These are phyloP conservation scores for Macrocystidia cucumis DNA, from an alignment of 1,284 basidiomycete species.

Conservation along the genomic window DNA sequence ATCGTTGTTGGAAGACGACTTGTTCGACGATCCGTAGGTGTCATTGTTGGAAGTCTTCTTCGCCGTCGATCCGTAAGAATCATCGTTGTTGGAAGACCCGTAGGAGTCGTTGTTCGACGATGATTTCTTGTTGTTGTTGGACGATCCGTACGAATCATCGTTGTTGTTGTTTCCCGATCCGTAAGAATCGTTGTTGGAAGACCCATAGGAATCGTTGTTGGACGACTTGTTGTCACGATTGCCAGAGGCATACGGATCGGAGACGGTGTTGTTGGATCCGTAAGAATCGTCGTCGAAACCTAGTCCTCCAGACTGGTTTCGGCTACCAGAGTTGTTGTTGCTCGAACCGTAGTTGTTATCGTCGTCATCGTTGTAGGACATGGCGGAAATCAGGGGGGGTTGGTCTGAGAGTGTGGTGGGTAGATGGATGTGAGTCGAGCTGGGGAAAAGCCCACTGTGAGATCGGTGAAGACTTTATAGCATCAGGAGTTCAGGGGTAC, in stretches of 20 bases:
- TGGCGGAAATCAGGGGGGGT: slow-evolving; percentile 3
- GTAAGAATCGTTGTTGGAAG: slow-evolving; percentile 13
- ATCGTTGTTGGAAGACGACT: slow-evolving; percentile 10
- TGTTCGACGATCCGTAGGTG: too few species aligned
- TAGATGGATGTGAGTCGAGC: too few species aligned
- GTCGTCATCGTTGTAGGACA: slow-evolving; percentile 12
- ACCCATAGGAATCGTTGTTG: slow-evolving; percentile 13
- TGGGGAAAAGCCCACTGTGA: too few species aligned
- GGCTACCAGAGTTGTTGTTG: slow-evolving; percentile 6
- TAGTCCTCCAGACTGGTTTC: too few species aligned
- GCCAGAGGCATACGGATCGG: slow-evolving; percentile 12
- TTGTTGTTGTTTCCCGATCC: slow-evolving; percentile 15
- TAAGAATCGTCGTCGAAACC: slow-evolving; percentile 12
- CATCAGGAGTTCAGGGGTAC: too few species aligned
- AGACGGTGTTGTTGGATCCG: slow-evolving; percentile 12
- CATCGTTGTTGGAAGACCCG: slow-evolving; percentile 15
- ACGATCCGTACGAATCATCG: slow-evolving; percentile 17
- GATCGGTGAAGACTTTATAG: too few species aligned
- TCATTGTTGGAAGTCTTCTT: slow-evolving; percentile 10
- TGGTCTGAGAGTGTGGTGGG: too few species aligned
- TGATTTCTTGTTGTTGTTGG: slow-evolving; percentile 14
- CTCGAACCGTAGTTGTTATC: slow-evolving; percentile 7
- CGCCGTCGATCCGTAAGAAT: slow-evolving; percentile 14
- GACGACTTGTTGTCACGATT: slow-evolving; percentile 4
- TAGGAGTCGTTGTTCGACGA: slow-evolving; percentile 11